Evolutionary conservation across 345 rosid genomes (phyloP).

Genomic region (Alliaria petiolata): DNA sequence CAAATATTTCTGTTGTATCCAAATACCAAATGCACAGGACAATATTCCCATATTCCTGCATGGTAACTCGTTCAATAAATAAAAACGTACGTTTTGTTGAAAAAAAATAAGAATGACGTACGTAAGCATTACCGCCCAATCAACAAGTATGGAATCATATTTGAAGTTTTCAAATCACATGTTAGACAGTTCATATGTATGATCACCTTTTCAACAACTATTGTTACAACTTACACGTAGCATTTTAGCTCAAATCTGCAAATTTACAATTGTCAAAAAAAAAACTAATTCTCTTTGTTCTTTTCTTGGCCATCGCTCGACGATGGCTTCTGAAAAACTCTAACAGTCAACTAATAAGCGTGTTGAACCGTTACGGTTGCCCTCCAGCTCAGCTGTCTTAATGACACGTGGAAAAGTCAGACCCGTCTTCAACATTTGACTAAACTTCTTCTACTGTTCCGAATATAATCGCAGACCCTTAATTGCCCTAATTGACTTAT

Average conservation of each 20-base stretch:
- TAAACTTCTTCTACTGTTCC: background rate
- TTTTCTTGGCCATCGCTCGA: background rate
- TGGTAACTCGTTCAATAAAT: background rate
- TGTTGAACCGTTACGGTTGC: background rate
- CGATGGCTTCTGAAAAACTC: background rate
- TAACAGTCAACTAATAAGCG: constrained; percentile 10
- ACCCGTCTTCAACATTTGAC: background rate
- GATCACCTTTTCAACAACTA: background rate
- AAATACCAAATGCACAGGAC: background rate
- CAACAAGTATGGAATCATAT: background rate
- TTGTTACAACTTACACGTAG: background rate
- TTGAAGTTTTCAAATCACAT: constrained; percentile 4
- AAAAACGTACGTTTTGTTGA: too few relatives aligned
- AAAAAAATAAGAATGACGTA: background rate
- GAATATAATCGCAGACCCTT: background rate
- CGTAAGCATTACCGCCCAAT: background rate
- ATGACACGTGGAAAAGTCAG: constrained; percentile 16
- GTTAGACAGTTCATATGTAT: background rate
- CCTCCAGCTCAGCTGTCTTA: background rate
- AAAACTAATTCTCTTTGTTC: background rate
- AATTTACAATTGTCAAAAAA: background rate
- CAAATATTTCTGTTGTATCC: background rate
- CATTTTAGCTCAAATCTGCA: background rate
- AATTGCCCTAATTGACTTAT: background rate
- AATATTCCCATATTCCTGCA: background rate